A percentile compares a stretch with the other conserved stretches of the same genome.
These are phyloP conservation scores for Trypanosomatidae sp. DNA, from an alignment of 208 protist genomes.

Conservation along the genomic window DNA sequence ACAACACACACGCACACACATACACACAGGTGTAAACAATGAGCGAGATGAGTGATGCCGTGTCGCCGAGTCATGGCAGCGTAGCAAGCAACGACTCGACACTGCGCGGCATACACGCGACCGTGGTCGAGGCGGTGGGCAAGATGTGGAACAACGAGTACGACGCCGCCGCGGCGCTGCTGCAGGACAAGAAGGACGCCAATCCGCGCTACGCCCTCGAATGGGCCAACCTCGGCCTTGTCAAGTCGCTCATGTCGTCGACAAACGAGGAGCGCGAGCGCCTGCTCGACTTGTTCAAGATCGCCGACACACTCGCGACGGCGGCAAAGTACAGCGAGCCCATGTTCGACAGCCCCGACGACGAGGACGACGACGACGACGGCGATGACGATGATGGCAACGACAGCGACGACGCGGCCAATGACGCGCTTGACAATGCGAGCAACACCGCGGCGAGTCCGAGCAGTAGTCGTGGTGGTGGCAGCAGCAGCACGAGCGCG, in stretches of 20 bases:
- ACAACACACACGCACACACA: slow-evolving; percentile 1
- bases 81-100: slow-evolving; percentile 11
- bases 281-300: slow-evolving; percentile 62
- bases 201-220: slow-evolving; percentile 79
- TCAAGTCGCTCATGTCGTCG: slow-evolving; percentile 75
- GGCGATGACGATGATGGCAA: slow-evolving; percentile 3
- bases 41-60: neutral
- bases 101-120: slow-evolving; percentile 21
- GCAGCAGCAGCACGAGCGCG: neutral
- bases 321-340: slow-evolving; percentile 54
- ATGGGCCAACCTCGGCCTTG: slow-evolving; percentile 56
- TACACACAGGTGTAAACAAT: neutral
- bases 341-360: slow-evolving; percentile 40
- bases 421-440: slow-evolving; percentile 7
- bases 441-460: neutral
- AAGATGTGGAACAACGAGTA: slow-evolving; percentile 83
- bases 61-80: slow-evolving; percentile 4
- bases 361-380: slow-evolving; percentile 11
- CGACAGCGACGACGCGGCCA: slow-evolving; percentile 7
- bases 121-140: slow-evolving; percentile 34
- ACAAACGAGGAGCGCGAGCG: slow-evolving; percentile 61
- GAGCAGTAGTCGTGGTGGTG: too few species aligned
- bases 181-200: slow-evolving; percentile 45
- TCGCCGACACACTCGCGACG: slow-evolving; percentile 55
- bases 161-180: slow-evolving; percentile 27